These are phyloP conservation scores for Penicillium desertorum DNA, from an alignment of 495 filamentous ascomycete species.

Conservation along the genomic window DNA sequence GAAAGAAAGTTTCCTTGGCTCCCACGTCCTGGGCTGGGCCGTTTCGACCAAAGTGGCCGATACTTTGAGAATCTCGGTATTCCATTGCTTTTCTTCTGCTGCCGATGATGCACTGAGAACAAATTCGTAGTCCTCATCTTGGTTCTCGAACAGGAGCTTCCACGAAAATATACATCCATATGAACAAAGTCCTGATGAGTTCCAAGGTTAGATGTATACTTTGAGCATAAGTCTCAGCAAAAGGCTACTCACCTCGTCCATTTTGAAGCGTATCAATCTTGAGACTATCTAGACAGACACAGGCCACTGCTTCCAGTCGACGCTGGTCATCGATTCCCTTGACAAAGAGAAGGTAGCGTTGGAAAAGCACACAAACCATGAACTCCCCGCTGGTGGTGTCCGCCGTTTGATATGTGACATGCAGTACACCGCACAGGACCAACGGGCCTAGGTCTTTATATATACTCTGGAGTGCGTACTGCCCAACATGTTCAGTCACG, in stretches of 20 bases:
- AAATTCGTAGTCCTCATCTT: constrained; percentile 76
- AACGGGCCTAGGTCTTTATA: constrained; percentile 80
- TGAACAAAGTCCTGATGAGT: constrained; percentile 73
- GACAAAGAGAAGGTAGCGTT: constrained; percentile 76
- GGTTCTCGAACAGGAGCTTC: constrained; percentile 85
- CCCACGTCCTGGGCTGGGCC: constrained; percentile 26
- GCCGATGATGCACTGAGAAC: constrained; percentile 86
- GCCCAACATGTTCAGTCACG: constrained; percentile 20
- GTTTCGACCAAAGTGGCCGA: constrained; percentile 27
- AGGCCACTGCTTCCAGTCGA: constrained; percentile 71
- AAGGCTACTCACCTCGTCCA: constrained; percentile 64
- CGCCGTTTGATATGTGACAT: constrained; percentile 76
- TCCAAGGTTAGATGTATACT: constrained; percentile 5
- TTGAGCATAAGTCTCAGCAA: neutral
- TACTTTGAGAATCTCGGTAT: constrained; percentile 40
- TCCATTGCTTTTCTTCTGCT: constrained; percentile 79
- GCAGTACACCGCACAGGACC: constrained; percentile 79
- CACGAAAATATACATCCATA: constrained; percentile 83
- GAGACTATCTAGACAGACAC: constrained; percentile 66
- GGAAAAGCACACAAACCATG: constrained; percentile 84
- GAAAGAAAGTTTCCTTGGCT: constrained; percentile 45
- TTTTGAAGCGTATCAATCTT: constrained; percentile 78
- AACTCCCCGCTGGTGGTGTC: constrained; percentile 71
- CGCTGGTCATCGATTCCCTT: constrained; percentile 57
- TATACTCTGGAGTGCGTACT: constrained; percentile 45